These are phyloP conservation scores for Ogataea naganishii DNA, from an alignment of 805 yeast species.

Conservation along the genomic window DNA sequence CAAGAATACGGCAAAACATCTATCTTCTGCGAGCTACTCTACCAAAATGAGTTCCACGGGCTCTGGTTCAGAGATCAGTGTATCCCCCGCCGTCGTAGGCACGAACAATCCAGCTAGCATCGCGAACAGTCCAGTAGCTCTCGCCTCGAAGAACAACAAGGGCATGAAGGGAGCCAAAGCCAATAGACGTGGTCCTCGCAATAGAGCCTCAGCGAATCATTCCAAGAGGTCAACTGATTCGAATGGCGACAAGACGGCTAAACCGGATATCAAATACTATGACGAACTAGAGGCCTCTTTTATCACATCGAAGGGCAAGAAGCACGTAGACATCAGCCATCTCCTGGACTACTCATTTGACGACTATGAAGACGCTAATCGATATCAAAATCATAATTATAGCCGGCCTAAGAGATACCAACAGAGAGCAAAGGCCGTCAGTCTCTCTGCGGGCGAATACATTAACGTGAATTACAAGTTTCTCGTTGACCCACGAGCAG, in stretches of 20 bases:
- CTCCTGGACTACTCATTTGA: conserved; percentile 50
- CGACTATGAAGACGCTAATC: conserved; percentile 20
- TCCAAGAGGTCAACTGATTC: conserved; percentile 31
- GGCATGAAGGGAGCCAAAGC: too few relatives aligned
- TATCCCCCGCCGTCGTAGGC: too few relatives aligned
- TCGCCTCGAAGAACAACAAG: too few relatives aligned
- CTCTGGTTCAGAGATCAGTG: too few relatives aligned
- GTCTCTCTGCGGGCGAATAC: conserved; percentile 54
- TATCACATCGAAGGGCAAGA: conserved; percentile 13
- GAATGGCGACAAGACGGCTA: conserved; percentile 24
- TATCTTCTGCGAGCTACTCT: too few relatives aligned
- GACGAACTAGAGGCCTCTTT: conserved; percentile 13
- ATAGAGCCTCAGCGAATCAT: too few relatives aligned
- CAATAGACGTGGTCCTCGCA: too few relatives aligned
- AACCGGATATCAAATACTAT: conserved; percentile 9
- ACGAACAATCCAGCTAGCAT: too few relatives aligned
- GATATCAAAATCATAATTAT: conserved; percentile 11
- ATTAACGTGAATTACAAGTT: conserved; percentile 82
- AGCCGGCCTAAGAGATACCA: conserved; percentile 15
- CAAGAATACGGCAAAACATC: too few relatives aligned
- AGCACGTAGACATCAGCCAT: conserved; percentile 44
- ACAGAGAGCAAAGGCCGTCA: conserved; percentile 28
- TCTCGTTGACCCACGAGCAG: conserved; percentile 58
- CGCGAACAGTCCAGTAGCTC: too few relatives aligned
- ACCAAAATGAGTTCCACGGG: too few relatives aligned